Conservation (phyloP, 73 alveolate species). For the Durusdinium trenchii region DNA sequence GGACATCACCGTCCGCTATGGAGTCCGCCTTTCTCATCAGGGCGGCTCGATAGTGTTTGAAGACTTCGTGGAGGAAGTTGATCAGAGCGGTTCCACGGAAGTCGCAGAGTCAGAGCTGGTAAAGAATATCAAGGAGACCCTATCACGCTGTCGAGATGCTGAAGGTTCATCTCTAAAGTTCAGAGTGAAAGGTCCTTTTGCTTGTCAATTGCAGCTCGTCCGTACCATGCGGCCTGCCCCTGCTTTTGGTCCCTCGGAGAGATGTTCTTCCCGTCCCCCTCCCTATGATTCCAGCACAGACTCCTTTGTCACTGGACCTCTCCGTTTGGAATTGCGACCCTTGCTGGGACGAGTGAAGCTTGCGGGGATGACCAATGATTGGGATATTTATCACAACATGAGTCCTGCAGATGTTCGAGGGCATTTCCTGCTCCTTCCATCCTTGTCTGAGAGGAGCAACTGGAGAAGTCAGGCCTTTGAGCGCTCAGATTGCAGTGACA, state of each 20-base stretch:
- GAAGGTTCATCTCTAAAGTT: not conserved
- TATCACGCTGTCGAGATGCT: not conserved
- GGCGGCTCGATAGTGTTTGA: not conserved
- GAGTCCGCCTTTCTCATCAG: not conserved
- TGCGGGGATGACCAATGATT: not conserved
- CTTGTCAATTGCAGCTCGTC: not conserved
- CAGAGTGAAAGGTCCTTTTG: not conserved
- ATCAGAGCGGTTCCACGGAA: not conserved
- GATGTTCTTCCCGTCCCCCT: not conserved
- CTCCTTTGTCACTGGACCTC: not conserved
- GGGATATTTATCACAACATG: not conserved
- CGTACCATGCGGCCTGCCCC: constrained; percentile 2
- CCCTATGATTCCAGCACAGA: not conserved
- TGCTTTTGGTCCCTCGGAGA: not conserved
- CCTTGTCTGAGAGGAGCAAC: not conserved
- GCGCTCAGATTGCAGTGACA: not conserved
- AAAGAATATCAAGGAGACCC: not conserved
- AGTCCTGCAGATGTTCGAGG: not conserved
- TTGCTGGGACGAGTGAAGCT: not conserved
- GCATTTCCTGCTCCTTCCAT: not conserved
- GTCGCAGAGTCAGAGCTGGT: not conserved
- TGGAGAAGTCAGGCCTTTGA: not conserved
- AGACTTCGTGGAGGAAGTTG: not conserved
- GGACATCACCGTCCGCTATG: not conserved
- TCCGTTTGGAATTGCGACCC: not conserved